Percentiles rank a stretch among this genome's conserved stretches.
Evolutionary conservation across 306 rosid genomes (phyloP).

Genomic region (Begonia masoniana): DNA sequence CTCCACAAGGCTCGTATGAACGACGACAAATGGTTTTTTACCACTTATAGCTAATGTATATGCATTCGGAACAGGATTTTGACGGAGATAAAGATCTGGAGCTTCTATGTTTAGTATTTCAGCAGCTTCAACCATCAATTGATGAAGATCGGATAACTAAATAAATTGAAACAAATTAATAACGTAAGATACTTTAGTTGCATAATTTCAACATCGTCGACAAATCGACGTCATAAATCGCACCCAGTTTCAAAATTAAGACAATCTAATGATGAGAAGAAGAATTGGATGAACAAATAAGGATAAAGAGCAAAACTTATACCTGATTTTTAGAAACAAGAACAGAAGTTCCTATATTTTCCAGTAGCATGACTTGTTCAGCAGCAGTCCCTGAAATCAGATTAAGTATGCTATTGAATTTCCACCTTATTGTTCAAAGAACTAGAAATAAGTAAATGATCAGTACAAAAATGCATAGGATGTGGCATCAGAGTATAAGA

Average conservation of each 20-base stretch:
- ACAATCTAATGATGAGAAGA: no score
- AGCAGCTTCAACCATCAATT: conserved; percentile 75
- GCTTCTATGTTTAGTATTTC: conserved; percentile 58
- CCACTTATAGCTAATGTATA: conserved; percentile 91
- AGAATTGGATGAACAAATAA: no score
- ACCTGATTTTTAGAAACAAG: conserved; percentile 94
- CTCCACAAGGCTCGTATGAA: conserved; percentile 97
- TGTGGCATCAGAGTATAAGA: no score
- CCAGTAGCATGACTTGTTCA: conserved; percentile 95
- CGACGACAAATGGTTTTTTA: conserved; percentile 79
- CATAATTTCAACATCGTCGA: no score
- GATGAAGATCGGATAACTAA: conserved; percentile 79
- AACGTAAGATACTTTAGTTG: no score
- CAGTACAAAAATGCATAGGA: no score
- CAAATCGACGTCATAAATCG: no score
- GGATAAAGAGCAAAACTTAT: neutral
- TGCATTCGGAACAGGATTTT: conserved; percentile 96
- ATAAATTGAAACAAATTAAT: conserved; percentile 5
- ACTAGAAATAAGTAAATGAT: no score
- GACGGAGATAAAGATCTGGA: conserved; percentile 89
- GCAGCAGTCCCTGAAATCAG: conserved; percentile 57
- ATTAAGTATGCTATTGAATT: neutral
- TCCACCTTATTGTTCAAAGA: neutral
- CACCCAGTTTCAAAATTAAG: no score
- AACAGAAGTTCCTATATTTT: conserved; percentile 93